Base-by-base conservation (phyloP, 148 eudicot genomes). In the Chenopodium suecicum region DNA sequence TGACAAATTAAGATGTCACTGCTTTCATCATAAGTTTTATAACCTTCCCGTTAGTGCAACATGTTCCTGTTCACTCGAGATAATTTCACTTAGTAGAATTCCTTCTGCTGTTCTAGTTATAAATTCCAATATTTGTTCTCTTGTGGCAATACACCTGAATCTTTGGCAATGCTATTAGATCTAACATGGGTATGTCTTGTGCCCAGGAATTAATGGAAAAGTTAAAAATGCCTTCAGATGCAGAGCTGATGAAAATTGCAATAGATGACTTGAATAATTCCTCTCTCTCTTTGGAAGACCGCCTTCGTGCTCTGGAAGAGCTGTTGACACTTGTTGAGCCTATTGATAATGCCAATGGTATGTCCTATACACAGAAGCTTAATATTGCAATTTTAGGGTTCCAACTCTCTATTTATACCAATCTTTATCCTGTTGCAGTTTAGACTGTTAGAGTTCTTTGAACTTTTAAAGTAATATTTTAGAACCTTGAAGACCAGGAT, bases 291-390 rank as follows among this genome's bases (percentile, higher is more conserved):
- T 78, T 91, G 87, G 93, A 89, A 83, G 94, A 91, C 77, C 97
- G 82, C 78, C 88, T 87, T 52, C 97, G 90, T 66, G 96, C 96
- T 67, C 85, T 93, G 65, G 88, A 92, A 83, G 98, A 95, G 80
- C 98, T 95, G 78, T 82, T 91, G 86, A 69, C 89, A 79, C 97
- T 95, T 75, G 98, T 95, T 75, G 98, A 95, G 89, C 93, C 93
- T 68, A 89, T 95, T 56, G 94, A 95, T 86, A 95, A 93, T 83
- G 98, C 98, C 84, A 94, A 89, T 80, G 97, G 98, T 94, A 87
- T 52, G 91, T 74, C 37, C 47, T 74, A 27, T 9, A 16, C 0
- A 4, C 0, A 4, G 16, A 14, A 54, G 60, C 60, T 12, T 54
- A 54, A 54, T 54, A 54, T 6, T 56, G 5, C 62, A 17, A 14